Evolutionary conservation across 169 alveolate genomes (phyloP).

Genomic region (Plasmodium cynomolgi): DNA sequence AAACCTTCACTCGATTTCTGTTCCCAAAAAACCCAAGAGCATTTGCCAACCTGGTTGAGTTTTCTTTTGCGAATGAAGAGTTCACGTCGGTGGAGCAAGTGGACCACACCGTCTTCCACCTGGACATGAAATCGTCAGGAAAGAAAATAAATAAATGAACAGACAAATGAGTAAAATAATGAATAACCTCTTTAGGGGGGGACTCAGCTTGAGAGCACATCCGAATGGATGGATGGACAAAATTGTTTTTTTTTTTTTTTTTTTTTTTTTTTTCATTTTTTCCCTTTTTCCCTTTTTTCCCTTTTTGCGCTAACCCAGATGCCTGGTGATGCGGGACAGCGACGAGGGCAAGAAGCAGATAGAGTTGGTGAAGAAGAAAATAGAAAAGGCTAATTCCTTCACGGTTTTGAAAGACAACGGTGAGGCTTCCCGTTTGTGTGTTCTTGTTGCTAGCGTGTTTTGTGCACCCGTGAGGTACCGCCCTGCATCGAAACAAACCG

Average conservation of each 20-base stretch:
- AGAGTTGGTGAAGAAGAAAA: conserved; percentile 46
- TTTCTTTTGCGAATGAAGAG: conserved; percentile 59
- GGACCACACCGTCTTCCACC: conserved; percentile 72
- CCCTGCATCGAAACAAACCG: background rate
- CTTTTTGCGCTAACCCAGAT: background rate
- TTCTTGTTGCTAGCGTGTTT: background rate
- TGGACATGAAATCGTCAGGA: conserved; percentile 59
- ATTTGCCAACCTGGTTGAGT: conserved; percentile 36
- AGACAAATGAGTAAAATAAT: background rate
- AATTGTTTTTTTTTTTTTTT: background rate
- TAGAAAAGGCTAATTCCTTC: conserved; percentile 56
- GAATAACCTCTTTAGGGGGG: background rate
- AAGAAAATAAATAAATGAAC: background rate
- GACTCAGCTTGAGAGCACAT: background rate
- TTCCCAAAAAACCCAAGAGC: conserved; percentile 75
- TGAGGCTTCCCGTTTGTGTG: background rate
- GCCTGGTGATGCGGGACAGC: conserved; percentile 36
- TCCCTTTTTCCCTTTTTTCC: too few relatives aligned
- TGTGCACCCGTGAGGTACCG: background rate
- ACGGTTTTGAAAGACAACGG: conserved; percentile 47
- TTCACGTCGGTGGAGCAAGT: conserved; percentile 45
- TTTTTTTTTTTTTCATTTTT: background rate
- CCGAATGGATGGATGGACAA: background rate
- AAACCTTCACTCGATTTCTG: conserved; percentile 54
- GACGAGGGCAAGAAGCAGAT: conserved; percentile 62